Conservation (phyloP, 768 basidiomycete species). For the Boletus eberwhitei region DNA sequence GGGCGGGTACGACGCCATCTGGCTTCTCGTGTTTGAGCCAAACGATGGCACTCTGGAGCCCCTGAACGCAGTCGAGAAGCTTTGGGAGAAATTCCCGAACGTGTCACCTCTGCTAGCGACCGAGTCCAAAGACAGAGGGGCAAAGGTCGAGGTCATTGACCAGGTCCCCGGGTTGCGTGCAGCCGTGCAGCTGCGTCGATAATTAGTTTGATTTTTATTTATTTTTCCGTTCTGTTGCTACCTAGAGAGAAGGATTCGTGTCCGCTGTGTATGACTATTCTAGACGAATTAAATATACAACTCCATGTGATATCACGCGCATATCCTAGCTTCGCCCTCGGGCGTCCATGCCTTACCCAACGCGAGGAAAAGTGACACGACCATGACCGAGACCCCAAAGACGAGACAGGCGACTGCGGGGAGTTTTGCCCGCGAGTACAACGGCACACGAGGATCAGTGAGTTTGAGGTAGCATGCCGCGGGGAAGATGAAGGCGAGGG, state of each 20-base stretch:
- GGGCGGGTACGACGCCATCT: constrained; percentile 96
- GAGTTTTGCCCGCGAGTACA: constrained; percentile 69
- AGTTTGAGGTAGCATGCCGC: constrained; percentile 85
- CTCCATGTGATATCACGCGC: constrained; percentile 42
- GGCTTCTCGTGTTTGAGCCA: constrained; percentile 80
- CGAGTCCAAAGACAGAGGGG: constrained; percentile 68
- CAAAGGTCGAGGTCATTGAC: constrained; percentile 58
- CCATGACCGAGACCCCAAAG: constrained; percentile 78
- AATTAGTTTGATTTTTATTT: not conserved
- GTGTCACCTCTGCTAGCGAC: constrained; percentile 71
- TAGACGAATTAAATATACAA: constrained; percentile 26
- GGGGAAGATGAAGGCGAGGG: constrained; percentile 91
- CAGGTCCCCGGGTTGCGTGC: constrained; percentile 52
- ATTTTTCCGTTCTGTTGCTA: not conserved
- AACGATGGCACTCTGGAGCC: constrained; percentile 48
- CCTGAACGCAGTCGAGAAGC: constrained; percentile 56
- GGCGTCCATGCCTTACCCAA: constrained; percentile 75
- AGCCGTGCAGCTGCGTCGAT: constrained; percentile 29
- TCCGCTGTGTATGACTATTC: constrained; percentile 3
- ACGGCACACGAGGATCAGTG: constrained; percentile 49
- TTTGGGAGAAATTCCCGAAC: constrained; percentile 60
- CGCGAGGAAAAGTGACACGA: constrained; percentile 73
- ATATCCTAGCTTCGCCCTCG: constrained; percentile 70
- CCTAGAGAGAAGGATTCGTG: constrained; percentile 5
- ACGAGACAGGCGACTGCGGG: constrained; percentile 68